Conservation (phyloP, 2,329 filamentous ascomycete genomes). For the Atkinsonella hypoxylon region DNA sequence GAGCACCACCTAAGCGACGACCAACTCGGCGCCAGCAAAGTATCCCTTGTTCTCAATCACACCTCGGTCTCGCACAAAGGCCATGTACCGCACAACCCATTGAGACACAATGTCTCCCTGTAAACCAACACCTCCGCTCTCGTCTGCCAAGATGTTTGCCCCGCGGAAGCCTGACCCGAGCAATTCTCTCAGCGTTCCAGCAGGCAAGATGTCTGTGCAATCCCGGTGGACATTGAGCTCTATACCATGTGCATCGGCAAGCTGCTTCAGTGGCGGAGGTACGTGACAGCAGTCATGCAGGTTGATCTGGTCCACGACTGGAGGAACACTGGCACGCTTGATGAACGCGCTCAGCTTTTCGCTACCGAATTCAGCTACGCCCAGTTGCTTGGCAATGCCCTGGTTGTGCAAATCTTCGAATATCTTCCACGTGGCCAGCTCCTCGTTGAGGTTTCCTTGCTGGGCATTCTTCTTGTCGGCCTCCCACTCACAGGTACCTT, state of each 20-base stretch:
- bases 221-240: slow-evolving; percentile 91
- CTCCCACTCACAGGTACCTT: slow-evolving; percentile 79
- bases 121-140: slow-evolving; percentile 43
- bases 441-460: slow-evolving; percentile 55
- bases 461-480: slow-evolving; percentile 49
- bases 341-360: slow-evolving; percentile 72
- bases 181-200: slow-evolving; percentile 73
- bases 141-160: slow-evolving; percentile 60
- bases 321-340: slow-evolving; percentile 55
- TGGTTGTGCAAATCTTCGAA: slow-evolving; percentile 62
- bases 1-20: slow-evolving; percentile 1
- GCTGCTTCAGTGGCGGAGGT: slow-evolving; percentile 70
- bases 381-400: slow-evolving; percentile 63
- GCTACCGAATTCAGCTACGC: slow-evolving; percentile 83
- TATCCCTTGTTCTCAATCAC: slow-evolving; percentile 99
- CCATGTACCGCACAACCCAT: slow-evolving; percentile 97
- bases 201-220: slow-evolving; percentile 80
- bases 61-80: slow-evolving; percentile 82
- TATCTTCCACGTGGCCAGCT: slow-evolving; percentile 55
- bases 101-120: slow-evolving; percentile 71
- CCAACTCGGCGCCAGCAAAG: slow-evolving; percentile 72
- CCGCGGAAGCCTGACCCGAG: slow-evolving; percentile 61
- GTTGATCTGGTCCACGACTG: slow-evolving; percentile 91
- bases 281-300: slow-evolving; percentile 92
- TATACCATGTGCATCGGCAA: slow-evolving; percentile 73